Evolutionary conservation across 257 asterid genomes (phyloP).

Genomic region (Ocimum tenuiflorum): DNA sequence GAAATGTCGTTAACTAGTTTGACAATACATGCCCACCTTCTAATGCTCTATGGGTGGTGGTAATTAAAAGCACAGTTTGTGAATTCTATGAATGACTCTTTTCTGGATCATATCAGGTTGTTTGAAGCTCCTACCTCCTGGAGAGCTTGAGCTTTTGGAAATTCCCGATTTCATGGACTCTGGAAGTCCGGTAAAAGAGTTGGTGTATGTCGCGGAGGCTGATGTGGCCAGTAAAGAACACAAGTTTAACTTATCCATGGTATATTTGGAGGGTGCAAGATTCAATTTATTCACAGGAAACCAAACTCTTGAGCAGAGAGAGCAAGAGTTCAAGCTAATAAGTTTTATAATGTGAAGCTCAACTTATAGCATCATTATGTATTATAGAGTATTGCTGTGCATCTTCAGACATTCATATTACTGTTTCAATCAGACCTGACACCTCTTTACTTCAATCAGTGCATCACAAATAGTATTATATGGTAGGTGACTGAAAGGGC

Average conservation of each 20-base stretch:
- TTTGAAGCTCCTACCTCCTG: constrained; percentile 71
- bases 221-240: constrained; percentile 28
- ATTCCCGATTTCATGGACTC: constrained; percentile 44
- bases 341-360: constrained; percentile 2
- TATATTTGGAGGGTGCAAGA: constrained; percentile 41
- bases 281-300: constrained; percentile 86
- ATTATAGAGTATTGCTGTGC: background rate
- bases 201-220: constrained; percentile 49
- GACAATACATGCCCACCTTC: background rate
- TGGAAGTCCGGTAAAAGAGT: constrained; percentile 37
- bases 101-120: constrained; percentile 47
- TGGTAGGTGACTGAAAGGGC: constrained; percentile 56
- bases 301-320: constrained; percentile 83
- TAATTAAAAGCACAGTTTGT: background rate
- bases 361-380: background rate
- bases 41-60: background rate
- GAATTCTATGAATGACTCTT: constrained; percentile 4
- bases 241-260: constrained; percentile 33
- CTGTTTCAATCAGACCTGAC: constrained; percentile 7
- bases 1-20: background rate
- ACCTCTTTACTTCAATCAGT: background rate
- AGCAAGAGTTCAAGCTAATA: constrained; percentile 62
- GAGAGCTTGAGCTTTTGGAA: constrained; percentile 72
- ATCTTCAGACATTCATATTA: constrained; percentile 5
- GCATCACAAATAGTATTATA: constrained; percentile 5